Conservation (phyloP, 768 basidiomycete species). For the Psilocybe azurescens region DNA sequence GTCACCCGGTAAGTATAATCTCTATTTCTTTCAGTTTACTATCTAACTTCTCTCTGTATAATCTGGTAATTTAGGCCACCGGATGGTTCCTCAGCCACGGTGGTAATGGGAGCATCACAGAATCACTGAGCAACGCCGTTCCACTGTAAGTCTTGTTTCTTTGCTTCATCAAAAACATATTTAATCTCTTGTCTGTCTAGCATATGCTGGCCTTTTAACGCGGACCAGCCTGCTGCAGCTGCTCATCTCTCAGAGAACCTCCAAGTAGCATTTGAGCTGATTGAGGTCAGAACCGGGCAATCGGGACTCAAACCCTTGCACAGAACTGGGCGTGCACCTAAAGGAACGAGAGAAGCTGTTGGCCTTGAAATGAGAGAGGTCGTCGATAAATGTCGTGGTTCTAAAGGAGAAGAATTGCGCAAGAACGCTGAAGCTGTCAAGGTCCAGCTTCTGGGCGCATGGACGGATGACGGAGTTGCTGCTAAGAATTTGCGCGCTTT, state of each 20-base stretch:
- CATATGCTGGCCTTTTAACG: slow-evolving; percentile 15
- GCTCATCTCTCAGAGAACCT: slow-evolving; percentile 12
- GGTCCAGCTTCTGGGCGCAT: neutral
- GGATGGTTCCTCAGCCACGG: slow-evolving; percentile 17
- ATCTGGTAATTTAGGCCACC: slow-evolving; percentile 1
- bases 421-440: slow-evolving; percentile 8
- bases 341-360: slow-evolving; percentile 20
- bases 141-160: slow-evolving; percentile 6
- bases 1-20: slow-evolving; percentile 12
- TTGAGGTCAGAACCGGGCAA: slow-evolving; percentile 20
- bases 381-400: slow-evolving; percentile 6
- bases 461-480: slow-evolving; percentile 6
- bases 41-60: neutral
- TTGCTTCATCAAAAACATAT: neutral
- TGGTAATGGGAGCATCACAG: slow-evolving; percentile 12
- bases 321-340: slow-evolving; percentile 3
- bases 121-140: slow-evolving; percentile 11
- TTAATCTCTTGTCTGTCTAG: neutral
- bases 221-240: slow-evolving; percentile 11
- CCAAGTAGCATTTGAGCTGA: slow-evolving; percentile 18
- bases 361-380: slow-evolving; percentile 15
- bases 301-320: slow-evolving; percentile 15
- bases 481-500: slow-evolving; percentile 1
- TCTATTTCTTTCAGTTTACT: neutral
- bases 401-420: slow-evolving; percentile 2